A percentile compares a stretch with the other conserved stretches of the same genome.
These are phyloP conservation scores for Spergularia marina DNA, from an alignment of 148 eudicot species.

Conservation along the genomic window DNA sequence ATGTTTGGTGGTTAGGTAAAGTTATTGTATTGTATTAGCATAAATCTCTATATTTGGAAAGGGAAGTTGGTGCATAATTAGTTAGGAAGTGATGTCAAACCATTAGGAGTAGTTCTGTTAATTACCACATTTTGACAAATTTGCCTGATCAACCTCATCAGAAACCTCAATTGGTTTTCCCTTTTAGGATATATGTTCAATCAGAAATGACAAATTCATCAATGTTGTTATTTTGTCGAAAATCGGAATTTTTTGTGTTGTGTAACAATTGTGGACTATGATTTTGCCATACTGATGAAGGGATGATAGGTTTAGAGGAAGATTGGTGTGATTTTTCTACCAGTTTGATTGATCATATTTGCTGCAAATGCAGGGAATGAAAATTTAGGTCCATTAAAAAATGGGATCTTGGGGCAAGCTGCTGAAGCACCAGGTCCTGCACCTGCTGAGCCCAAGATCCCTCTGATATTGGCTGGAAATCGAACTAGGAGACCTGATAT, in stretches of 20 bases:
- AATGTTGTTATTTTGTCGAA: background rate
- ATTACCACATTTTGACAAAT: slow-evolving; percentile 18
- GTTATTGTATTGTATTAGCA: background rate
- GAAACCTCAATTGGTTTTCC: background rate
- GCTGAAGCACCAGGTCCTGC: slow-evolving; percentile 73
- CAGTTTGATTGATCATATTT: background rate
- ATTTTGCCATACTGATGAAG: background rate
- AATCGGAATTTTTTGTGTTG: background rate
- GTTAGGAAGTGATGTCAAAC: slow-evolving; percentile 21
- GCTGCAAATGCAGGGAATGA: slow-evolving; percentile 44
- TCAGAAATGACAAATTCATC: background rate
- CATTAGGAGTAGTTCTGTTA: slow-evolving; percentile 14
- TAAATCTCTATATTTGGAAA: background rate
- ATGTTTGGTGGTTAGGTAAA: background rate
- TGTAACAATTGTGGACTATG: background rate
- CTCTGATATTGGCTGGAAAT: slow-evolving; percentile 69
- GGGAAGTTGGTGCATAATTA: background rate
- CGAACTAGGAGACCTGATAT: slow-evolving; percentile 85
- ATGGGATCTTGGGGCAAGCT: slow-evolving; percentile 44
- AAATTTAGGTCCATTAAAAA: slow-evolving; percentile 52
- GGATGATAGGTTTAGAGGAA: background rate
- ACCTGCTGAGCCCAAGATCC: slow-evolving; percentile 34
- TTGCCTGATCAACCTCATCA: slow-evolving; percentile 5
- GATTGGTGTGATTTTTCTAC: background rate
- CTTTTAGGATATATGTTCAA: background rate